Evolutionary conservation across 768 basidiomycete genomes (phyloP), one percentile per base, ranked within the genome.

Genomic region (Lentinula aciculospora): DNA sequence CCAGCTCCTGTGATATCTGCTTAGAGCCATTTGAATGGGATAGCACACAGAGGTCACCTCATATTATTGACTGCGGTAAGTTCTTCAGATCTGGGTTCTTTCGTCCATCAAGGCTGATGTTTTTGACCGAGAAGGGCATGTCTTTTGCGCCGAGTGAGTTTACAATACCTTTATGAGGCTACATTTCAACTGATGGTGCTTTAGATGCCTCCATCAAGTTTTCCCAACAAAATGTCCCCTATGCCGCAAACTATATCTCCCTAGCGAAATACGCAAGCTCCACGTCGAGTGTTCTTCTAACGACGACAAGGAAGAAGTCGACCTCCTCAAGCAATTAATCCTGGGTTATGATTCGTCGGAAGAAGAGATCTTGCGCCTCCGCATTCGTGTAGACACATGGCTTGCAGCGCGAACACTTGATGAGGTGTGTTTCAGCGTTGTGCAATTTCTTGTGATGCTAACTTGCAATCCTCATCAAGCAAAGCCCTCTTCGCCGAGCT

Each of bases 1-100:
- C 54, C 23, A 56, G 54, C 32, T 29, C 40, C 44, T 56, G 54
- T 23, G 54, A 56, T 32, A 40, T 56, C 42, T 56, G 54, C 29
- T 27, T 56, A 5, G 54, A 56, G 40, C 40, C 54, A 17, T 56
- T 44, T 32, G 54, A 56, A 1, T 56, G 54, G 54, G 19, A 56
- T 42, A 23, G 28, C 15, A 29, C 36, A 9, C 25, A 56, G 15
- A 42, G 32, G 25, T 40, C 54, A 8, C 54, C 54, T 45, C 54
- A 56, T 34, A 42, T 56, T 36, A 56, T 56, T 21, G 19, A 42
- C 40, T 56, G 54, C 28, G 54, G 54, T 46, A 39, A 2, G 51
- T 37, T 25, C 3, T 23, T 39, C 36, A 13, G 12, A 23, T 7
- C 10, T 44, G 19, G 15, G 15, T 31, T 12, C 4, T 31, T 32